These are phyloP conservation scores for Decorospora gaudefroyi DNA, from an alignment of 2,329 filamentous ascomycete genomes.

Conservation along the genomic window DNA sequence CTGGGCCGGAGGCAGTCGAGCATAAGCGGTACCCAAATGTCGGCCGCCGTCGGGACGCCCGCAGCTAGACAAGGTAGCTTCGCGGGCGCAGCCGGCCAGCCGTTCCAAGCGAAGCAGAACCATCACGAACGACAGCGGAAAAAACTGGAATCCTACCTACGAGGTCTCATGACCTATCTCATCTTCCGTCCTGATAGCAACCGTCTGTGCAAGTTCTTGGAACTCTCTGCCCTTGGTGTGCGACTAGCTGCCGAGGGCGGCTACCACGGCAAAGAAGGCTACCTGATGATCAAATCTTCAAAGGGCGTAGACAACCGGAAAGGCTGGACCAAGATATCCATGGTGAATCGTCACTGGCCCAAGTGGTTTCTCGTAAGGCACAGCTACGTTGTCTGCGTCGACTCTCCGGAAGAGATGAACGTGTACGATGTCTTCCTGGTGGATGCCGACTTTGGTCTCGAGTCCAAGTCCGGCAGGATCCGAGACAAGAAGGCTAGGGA, in stretches of 20 bases:
- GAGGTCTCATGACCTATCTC: constrained; percentile 92
- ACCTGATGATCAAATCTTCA: constrained; percentile 85
- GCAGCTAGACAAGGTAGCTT: constrained; percentile 48
- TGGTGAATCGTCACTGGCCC: constrained; percentile 81
- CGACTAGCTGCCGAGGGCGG: constrained; percentile 92
- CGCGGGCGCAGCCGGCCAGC: constrained; percentile 43
- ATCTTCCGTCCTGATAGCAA: constrained; percentile 98
- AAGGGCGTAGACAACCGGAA: constrained; percentile 86
- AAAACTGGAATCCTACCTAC: constrained; percentile 85
- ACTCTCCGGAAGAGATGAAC: constrained; percentile 97
- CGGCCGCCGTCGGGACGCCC: constrained; percentile 28
- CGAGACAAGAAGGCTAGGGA: constrained; percentile 62
- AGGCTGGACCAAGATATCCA: constrained; percentile 74
- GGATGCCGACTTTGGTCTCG: constrained; percentile 81
- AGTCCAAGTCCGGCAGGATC: constrained; percentile 65
- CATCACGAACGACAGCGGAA: constrained; percentile 82
- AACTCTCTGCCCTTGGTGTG: constrained; percentile 91
- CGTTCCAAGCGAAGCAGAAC: constrained; percentile 54
- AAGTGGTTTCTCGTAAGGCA: constrained; percentile 99
- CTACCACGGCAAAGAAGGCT: constrained; percentile 97
- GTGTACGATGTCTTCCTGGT: constrained; percentile 99
- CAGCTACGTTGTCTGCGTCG: constrained; percentile 97
- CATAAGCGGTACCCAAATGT: constrained; percentile 43
- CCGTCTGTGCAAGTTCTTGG: constrained; percentile 90
- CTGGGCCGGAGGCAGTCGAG: constrained; percentile 65